phyloP scores from a whole-genome alignment of 108 stramenopile genomes.

The Pseudonitzschia pungens region DNA sequence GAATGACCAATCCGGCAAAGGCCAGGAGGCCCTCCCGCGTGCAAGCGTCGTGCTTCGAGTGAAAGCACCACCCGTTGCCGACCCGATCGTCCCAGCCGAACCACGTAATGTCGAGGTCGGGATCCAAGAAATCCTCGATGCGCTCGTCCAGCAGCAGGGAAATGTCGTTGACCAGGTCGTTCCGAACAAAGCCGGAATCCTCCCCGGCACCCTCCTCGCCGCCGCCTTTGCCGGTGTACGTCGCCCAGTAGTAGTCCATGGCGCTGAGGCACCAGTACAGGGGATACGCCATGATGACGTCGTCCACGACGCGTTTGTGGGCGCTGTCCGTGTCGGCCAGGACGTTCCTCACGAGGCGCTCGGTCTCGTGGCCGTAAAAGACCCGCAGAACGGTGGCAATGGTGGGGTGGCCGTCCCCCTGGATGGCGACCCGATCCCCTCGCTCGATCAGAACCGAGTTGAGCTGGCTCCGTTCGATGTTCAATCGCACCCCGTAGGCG shows the following conservation, averaged over 20 bases:
- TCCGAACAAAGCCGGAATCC: slow-evolving; percentile 16
- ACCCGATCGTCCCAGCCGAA: slow-evolving; percentile 55
- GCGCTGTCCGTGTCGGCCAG: slow-evolving; percentile 32
- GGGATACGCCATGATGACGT: slow-evolving; percentile 45
- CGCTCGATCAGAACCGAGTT: slow-evolving; percentile 48
- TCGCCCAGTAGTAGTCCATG: slow-evolving; percentile 31
- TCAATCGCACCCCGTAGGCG: slow-evolving; percentile 50
- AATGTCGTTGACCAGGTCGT: slow-evolving; percentile 17
- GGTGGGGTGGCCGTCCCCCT: slow-evolving; percentile 49
- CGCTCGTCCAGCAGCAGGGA: slow-evolving; percentile 26
- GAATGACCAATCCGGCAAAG: slow-evolving; percentile 37
- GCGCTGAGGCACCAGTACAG: slow-evolving; percentile 38
- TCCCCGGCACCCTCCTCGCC: neutral
- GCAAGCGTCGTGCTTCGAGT: slow-evolving; percentile 34
- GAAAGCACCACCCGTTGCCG: slow-evolving; percentile 50
- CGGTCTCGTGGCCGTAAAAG: slow-evolving; percentile 23
- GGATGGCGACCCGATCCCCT: slow-evolving; percentile 53
- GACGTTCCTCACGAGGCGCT: slow-evolving; percentile 10
- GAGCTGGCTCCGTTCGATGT: slow-evolving; percentile 38
- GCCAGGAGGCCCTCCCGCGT: slow-evolving; percentile 35
- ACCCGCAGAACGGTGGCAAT: slow-evolving; percentile 40
- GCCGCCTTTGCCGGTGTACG: neutral
- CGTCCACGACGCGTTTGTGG: slow-evolving; percentile 40
- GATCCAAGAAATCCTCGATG: slow-evolving; percentile 35
- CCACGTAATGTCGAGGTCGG: slow-evolving; percentile 40